These are phyloP conservation scores for Biscogniauxia sp. DNA, from an alignment of 2,329 filamentous ascomycete genomes.

Conservation along the genomic window DNA sequence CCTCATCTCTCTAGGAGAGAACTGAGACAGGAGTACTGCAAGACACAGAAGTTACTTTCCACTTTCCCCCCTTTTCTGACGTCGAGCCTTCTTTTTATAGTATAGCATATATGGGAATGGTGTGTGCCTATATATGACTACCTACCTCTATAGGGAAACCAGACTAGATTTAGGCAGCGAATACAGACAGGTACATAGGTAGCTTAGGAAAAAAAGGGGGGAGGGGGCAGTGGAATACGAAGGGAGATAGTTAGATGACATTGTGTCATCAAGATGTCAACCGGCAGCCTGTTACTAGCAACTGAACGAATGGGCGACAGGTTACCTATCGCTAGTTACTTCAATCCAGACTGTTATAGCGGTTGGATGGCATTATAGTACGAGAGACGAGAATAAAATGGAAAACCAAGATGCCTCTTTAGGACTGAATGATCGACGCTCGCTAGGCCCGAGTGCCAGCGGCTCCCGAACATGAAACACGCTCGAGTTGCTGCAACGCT, in stretches of 20 bases:
- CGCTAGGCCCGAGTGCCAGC: slow-evolving; percentile 18
- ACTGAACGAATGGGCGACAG: neutral
- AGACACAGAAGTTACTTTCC: neutral
- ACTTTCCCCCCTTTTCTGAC: neutral
- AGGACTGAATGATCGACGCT: slow-evolving; percentile 18
- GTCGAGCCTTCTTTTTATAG: neutral
- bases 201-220: neutral
- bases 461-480: slow-evolving; percentile 29
- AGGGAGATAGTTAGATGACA: neutral
- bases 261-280: neutral
- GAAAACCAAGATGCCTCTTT: slow-evolving; percentile 17
- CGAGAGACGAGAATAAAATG: neutral
- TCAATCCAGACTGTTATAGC: neutral
- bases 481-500: slow-evolving; percentile 24
- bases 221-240: neutral
- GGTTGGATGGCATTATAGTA: neutral
- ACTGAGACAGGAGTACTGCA: neutral
- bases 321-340: neutral
- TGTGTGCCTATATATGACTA: neutral
- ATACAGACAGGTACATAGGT: neutral
- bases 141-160: neutral
- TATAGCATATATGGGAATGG: neutral
- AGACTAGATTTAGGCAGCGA: neutral
- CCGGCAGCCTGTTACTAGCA: neutral
- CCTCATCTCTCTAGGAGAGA: neutral